Percentiles rank a stretch among this genome's conserved stretches.
These are phyloP conservation scores for Rutstroemia sp. DNA, from an alignment of 2,329 filamentous ascomycete species.

Conservation along the genomic window DNA sequence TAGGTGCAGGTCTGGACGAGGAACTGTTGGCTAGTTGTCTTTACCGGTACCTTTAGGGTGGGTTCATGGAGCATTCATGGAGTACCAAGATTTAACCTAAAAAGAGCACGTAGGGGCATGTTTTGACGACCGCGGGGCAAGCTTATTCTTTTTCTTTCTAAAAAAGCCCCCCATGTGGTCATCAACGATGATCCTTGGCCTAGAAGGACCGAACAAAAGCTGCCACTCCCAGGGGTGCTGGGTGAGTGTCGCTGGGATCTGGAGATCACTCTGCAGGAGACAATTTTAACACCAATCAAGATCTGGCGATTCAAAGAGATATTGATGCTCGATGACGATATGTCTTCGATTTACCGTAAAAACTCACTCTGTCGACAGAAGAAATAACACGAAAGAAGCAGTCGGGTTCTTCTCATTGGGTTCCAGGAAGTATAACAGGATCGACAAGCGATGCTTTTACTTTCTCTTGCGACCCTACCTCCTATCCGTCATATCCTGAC, in stretches of 20 bases:
- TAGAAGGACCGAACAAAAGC: conserved; percentile 6
- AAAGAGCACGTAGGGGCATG: neutral
- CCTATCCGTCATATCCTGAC: no score
- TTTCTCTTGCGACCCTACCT: no score
- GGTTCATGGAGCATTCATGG: no score
- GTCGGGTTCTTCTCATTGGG: no score
- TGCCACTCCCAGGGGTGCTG: conserved; percentile 3
- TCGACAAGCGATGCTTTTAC: no score
- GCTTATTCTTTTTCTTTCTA: neutral
- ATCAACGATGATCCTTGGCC: conserved; percentile 20
- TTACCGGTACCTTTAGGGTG: no score
- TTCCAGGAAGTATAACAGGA: no score
- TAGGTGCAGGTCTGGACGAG: no score
- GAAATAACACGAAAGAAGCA: no score
- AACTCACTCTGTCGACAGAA: no score
- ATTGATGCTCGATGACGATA: conserved; percentile 15
- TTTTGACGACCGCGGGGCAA: conserved; percentile 10
- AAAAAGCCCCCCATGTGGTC: conserved; percentile 14
- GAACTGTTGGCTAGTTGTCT: neutral
- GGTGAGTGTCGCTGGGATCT: conserved; percentile 6
- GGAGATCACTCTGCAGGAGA: conserved; percentile 12
- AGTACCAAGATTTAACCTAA: neutral
- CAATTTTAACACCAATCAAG: conserved; percentile 19
- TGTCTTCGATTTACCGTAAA: neutral
- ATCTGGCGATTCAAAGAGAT: conserved; percentile 2